A percentile compares a stretch with the other conserved stretches of the same genome.
Conservation (phyloP, 2,329 filamentous ascomycete genomes). For the Chalara sp. region DNA sequence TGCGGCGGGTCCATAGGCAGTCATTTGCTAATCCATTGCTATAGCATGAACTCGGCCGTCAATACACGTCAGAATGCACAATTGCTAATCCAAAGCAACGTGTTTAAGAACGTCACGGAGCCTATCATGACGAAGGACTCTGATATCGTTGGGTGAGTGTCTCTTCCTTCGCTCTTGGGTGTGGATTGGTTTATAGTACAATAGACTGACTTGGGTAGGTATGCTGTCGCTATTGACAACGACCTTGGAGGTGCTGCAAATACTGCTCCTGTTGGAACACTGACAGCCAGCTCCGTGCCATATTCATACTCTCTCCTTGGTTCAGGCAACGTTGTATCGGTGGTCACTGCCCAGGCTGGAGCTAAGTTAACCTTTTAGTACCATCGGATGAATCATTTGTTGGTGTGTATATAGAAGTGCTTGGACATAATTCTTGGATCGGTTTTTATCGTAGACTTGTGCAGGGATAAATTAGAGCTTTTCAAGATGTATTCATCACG, state of each 20-base stretch:
- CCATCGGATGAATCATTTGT: too few species aligned
- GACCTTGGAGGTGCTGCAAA: constrained; percentile 40
- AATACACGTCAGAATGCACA: constrained; percentile 52
- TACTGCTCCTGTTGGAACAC: constrained; percentile 42
- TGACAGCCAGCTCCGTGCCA: constrained; percentile 33
- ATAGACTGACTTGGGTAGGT: constrained; percentile 34
- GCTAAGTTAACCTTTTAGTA: constrained; percentile 27
- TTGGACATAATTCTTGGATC: too few species aligned
- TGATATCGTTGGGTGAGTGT: constrained; percentile 9
- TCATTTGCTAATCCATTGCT: not conserved
- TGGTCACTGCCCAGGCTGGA: constrained; percentile 26
- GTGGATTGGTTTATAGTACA: constrained; percentile 18
- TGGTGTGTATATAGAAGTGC: too few species aligned
- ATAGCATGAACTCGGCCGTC: constrained; percentile 42
- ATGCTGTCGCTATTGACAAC: constrained; percentile 37
- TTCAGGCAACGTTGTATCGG: constrained; percentile 37
- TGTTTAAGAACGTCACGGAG: constrained; percentile 36
- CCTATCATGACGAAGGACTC: constrained; percentile 30
- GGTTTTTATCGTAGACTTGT: too few species aligned
- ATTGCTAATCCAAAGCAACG: constrained; percentile 50
- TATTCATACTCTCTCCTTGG: constrained; percentile 49
- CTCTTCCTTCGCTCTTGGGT: not conserved
- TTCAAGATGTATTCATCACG: too few species aligned
- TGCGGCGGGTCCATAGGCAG: too few species aligned
- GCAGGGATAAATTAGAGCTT: too few species aligned